Base-by-base conservation (phyloP, 2,329 filamentous ascomycete genomes). In the Penicillium sp. region DNA sequence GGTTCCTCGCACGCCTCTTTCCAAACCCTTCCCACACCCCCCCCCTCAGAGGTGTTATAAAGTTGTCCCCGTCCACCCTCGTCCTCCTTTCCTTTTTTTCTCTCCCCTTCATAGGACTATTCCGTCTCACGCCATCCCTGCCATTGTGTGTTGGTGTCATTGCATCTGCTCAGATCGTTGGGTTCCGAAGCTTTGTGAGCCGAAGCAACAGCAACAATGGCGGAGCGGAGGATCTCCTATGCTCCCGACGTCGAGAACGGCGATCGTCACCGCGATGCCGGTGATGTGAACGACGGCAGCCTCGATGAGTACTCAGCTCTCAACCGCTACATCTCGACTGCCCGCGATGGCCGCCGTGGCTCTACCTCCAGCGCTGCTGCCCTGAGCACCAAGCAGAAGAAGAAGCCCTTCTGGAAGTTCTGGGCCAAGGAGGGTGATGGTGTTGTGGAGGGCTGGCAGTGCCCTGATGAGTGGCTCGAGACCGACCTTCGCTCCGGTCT, bases 401-500 rank as follows among this genome's bases (percentile, higher is more conserved):
- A 79, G 70, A 74, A 73, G 60, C 74, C 75, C 51, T 81, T 77
- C 71, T 84, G 76, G 75, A 73, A 78, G 64, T 79, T 81, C 67
- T 82, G 81, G 44, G 56, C 50, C 34, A 67, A 67, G 11, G 55
- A 58, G 41, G 51, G 45, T 18, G 57, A 60, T 24, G 51, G 51
- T 39, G 50, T 53, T 12, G 55, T 61, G 33, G 68, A 66, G 0
- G 67, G 60, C 50, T 72, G 71, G 55, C 68, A 74, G 53, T 70
- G 80, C 29, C 83, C 83, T 25, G 78, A 82, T n/a, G 82, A 86
- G 9, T 86, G 81, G 82, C 71, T 87, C 59, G 76, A 80, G 57
- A 84, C 83, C 63, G 81, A 87, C 65, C 80, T 87, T 67, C 77
- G 76, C 64, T 66, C 76, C 49, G 85, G 85, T 77, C 75, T 88